These are phyloP conservation scores for Lippia alba DNA, from an alignment of 305 asterid genomes.

Conservation along the genomic window DNA sequence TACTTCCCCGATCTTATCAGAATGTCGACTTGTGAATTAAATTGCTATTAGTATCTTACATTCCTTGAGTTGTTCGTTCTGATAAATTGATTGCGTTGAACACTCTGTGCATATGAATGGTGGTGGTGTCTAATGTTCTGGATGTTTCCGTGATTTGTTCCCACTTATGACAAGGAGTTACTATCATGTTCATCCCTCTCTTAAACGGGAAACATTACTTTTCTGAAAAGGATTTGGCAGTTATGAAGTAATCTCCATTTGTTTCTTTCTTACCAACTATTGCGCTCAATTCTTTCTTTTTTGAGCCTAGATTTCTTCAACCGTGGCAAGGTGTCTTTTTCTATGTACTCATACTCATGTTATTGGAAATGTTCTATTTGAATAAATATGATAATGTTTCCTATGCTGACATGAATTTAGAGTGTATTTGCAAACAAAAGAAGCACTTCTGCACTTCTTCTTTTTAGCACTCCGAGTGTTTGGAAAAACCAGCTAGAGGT, in stretches of 20 bases:
- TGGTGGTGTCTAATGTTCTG: neutral
- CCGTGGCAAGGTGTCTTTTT: neutral
- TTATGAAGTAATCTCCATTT: slow-evolving; percentile 1
- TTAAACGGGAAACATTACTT: neutral
- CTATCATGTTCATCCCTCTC: neutral
- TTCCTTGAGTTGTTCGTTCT: neutral
- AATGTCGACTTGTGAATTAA: neutral
- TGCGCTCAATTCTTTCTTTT: neutral
- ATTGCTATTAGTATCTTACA: neutral
- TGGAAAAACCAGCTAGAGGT: too few species aligned
- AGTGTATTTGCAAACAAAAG: too few species aligned
- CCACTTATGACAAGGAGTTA: neutral
- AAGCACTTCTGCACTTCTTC: too few species aligned
- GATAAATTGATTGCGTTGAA: neutral
- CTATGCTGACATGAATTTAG: slow-evolving; percentile 1
- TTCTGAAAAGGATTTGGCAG: neutral
- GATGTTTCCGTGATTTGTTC: neutral
- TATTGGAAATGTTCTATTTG: neutral
- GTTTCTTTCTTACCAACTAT: neutral
- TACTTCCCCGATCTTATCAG: slow-evolving; percentile 7
- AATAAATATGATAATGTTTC: slow-evolving; percentile 18
- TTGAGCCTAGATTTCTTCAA: neutral
- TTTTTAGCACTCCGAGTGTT: too few species aligned
- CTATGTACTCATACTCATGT: neutral
- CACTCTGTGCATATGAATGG: neutral